Percentiles rank a stretch among this genome's conserved stretches.
Evolutionary conservation across 2,329 filamentous ascomycete genomes (phyloP).

Genomic region (Polychaeton citri): DNA sequence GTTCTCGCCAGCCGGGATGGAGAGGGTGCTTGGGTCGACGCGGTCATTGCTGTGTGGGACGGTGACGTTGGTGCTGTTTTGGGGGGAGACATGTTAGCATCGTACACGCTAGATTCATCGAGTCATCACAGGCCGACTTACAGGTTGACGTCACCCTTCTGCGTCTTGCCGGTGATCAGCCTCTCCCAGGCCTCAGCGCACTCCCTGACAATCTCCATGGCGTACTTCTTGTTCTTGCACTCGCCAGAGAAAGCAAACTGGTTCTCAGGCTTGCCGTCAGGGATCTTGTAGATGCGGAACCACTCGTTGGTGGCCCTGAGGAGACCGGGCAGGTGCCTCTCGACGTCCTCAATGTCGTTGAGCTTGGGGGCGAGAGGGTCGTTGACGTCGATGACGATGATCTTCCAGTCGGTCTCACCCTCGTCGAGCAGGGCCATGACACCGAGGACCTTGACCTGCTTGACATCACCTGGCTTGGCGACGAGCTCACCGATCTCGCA

Average conservation of each 20-base stretch:
- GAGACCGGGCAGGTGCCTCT: slow-evolving; percentile 93
- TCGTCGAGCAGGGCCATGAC: slow-evolving; percentile 99
- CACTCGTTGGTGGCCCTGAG: slow-evolving; percentile 98
- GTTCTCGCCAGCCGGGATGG: slow-evolving; percentile 68
- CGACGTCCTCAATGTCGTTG: slow-evolving; percentile 97
- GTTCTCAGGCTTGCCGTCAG: slow-evolving; percentile 99
- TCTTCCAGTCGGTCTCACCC: slow-evolving; percentile 99
- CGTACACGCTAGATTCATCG: slow-evolving; percentile 7
- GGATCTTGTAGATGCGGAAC: slow-evolving; percentile 99
- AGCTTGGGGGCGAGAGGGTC: slow-evolving; percentile 93
- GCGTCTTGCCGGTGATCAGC: slow-evolving; percentile 80
- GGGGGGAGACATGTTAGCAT: background rate
- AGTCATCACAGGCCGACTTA: slow-evolving; percentile 38
- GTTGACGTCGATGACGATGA: slow-evolving; percentile 98
- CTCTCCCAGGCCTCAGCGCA: slow-evolving; percentile 96
- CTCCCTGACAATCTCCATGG: slow-evolving; percentile 88
- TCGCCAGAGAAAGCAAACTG: slow-evolving; percentile 99
- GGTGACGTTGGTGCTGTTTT: slow-evolving; percentile 62
- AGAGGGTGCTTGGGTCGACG: slow-evolving; percentile 55
- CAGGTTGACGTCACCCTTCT: slow-evolving; percentile 65
- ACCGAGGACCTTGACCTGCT: slow-evolving; percentile 99
- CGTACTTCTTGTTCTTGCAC: slow-evolving; percentile 99
- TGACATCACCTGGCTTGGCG: slow-evolving; percentile 88
- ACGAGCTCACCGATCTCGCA: slow-evolving; percentile 99
- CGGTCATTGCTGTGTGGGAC: slow-evolving; percentile 62